Base-by-base conservation (phyloP, 352 stramenopile genomes). In the Globisporangium paddicum region DNA sequence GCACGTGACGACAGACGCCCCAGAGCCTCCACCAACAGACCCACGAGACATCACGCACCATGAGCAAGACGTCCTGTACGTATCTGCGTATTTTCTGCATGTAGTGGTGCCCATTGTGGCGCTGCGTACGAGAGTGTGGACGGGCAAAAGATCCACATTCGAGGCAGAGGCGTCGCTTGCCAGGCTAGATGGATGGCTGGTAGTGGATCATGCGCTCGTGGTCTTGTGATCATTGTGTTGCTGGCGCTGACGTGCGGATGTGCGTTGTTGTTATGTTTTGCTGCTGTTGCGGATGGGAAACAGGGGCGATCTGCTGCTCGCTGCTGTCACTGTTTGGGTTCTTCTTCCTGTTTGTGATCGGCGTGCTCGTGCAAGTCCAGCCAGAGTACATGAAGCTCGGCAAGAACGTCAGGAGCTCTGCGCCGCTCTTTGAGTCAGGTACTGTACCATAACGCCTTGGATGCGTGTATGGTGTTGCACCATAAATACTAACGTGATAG, bases 351-450 rank as follows among this genome's bases (percentile, higher is more conserved):
- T 41, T 84, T 6, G 49, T 71, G 14, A 69, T 95, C 45, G 85
- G 71, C 18, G 56, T 90, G 26, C 63, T 95, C 3, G 73, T 95
- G 44, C 73, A 90, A 61, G 64, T 80, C 40, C 85, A 95, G 59
- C 85, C 85, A 10, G 65, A 95, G 64, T 95, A 91, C 70, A 82
- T 95, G 68, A 92, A 93, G 68, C 76, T 90, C 14, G 70, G 77
- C 71, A 90, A 89, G 64, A 82, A 77, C 47, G 77, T 90, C 28
- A 69, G 73, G 46, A 73, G 73, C 18, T 70, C 85, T 9, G 60
- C 67, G n/a, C 74, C 85, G 45, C 77, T 95, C 21, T 87, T 89
- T 48, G 80, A 90, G 56, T 80, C 79, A 13, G 69, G 71, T 81
- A 57, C n/a, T 19, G 62, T 41, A 9, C 7, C 28, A 5, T 50